Conservation (phyloP, 2,329 filamentous ascomycete species). For the Phialophora tarda region DNA sequence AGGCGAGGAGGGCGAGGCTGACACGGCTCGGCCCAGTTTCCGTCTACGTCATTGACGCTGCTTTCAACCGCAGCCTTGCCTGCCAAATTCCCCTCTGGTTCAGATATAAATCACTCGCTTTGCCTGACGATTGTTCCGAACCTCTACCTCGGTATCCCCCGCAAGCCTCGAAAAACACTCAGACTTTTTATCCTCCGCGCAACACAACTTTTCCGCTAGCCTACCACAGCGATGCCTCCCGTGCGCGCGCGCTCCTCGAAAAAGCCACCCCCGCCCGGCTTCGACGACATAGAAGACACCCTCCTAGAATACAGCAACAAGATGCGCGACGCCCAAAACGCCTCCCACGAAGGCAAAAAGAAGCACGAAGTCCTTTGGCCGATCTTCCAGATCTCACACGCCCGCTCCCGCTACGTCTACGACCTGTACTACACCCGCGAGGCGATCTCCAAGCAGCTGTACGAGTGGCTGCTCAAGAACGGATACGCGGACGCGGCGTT, state of each 20-base stretch:
- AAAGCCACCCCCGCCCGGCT: conserved; percentile 69
- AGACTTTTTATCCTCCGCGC: not conserved
- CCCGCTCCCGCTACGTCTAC: conserved; percentile 84
- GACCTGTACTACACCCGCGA: conserved; percentile 98
- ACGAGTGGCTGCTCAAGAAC: conserved; percentile 97
- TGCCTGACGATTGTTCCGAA: not conserved
- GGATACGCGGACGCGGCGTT: conserved; percentile 92
- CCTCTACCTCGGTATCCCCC: not conserved
- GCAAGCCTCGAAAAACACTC: not conserved
- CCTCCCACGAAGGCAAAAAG: conserved; percentile 76
- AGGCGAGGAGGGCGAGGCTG: conserved; percentile 7
- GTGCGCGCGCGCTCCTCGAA: conserved; percentile 62
- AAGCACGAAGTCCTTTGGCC: conserved; percentile 95
- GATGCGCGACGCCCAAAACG: conserved; percentile 84
- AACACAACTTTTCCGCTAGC: not conserved
- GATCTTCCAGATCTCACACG: conserved; percentile 93
- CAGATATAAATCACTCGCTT: conserved; percentile 1
- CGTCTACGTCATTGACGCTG: not conserved
- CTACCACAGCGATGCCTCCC: conserved; percentile 59
- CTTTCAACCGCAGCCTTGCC: conserved; percentile 17
- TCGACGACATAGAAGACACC: conserved; percentile 72
- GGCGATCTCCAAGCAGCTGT: conserved; percentile 87
- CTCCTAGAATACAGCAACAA: conserved; percentile 70
- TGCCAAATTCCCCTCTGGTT: conserved; percentile 5
- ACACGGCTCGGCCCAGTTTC: conserved; percentile 11